phyloP scores from a whole-genome alignment of 306 rosid species.

The Parietaria judaica region DNA sequence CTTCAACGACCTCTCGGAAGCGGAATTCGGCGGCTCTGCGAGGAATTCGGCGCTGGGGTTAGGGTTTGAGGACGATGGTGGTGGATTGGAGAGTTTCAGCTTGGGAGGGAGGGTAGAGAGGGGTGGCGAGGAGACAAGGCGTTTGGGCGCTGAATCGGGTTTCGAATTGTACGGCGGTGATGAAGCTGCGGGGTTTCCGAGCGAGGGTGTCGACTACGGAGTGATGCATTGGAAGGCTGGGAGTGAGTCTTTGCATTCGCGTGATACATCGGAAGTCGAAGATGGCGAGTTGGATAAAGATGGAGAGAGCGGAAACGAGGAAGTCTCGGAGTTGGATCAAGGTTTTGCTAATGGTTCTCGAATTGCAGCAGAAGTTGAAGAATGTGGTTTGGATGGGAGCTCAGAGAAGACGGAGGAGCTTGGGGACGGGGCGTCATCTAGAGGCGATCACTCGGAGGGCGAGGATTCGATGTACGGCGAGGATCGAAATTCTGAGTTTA shows the following conservation, averaged over 20 bases:
- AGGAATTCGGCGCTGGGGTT: slow-evolving; percentile 19
- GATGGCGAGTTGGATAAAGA: slow-evolving; percentile 15
- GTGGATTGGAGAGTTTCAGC: slow-evolving; percentile 43
- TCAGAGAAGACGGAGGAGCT: slow-evolving; percentile 29
- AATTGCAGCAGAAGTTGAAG: slow-evolving; percentile 12
- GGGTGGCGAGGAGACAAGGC: slow-evolving; percentile 21
- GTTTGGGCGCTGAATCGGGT: slow-evolving; percentile 19
- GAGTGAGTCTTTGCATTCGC: slow-evolving; percentile 21
- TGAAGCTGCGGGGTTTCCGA: slow-evolving; percentile 26
- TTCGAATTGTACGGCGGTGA: slow-evolving; percentile 46
- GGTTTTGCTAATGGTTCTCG: slow-evolving; percentile 5
- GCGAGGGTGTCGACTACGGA: slow-evolving; percentile 22
- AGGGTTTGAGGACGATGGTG: slow-evolving; percentile 33
- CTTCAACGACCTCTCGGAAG: slow-evolving; percentile 53
- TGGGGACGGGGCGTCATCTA: slow-evolving; percentile 32
- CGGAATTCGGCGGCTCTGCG: slow-evolving; percentile 44
- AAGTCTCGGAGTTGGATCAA: not conserved
- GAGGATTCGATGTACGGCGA: slow-evolving; percentile 57
- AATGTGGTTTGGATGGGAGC: slow-evolving; percentile 18
- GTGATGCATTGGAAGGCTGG: slow-evolving; percentile 34
- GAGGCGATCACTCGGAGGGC: slow-evolving; percentile 54
- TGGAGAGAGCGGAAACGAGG: slow-evolving; percentile 15
- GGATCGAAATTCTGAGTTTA: slow-evolving; percentile 17
- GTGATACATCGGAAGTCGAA: slow-evolving; percentile 15
- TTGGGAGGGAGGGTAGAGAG: slow-evolving; percentile 34